Evolutionary conservation across 371 early-diverging fungal genomes (phyloP).

Genomic region (Rhizomucor pusillus): DNA sequence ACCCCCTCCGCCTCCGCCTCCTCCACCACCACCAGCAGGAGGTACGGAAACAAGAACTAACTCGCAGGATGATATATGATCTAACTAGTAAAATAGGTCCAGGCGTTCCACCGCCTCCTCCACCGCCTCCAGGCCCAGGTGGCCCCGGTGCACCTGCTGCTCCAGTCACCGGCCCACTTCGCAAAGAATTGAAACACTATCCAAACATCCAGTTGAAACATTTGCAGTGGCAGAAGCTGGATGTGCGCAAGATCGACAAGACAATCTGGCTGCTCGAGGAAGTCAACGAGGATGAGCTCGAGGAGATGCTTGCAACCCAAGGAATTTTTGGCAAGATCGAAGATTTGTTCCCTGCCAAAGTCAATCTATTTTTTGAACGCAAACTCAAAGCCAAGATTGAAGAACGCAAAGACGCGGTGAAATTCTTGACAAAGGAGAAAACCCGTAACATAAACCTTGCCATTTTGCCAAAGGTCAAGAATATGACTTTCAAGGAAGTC

Average conservation of each 20-base stretch:
- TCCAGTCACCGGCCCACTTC: conserved; percentile 9
- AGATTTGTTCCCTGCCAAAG: conserved; percentile 39
- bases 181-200: conserved; percentile 40
- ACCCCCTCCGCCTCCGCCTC: conserved; percentile 16
- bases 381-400: conserved; percentile 28
- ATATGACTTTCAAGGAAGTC: conserved; percentile 16
- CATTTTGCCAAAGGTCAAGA: conserved; percentile 20
- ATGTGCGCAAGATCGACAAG: conserved; percentile 32
- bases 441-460: conserved; percentile 31
- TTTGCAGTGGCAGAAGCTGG: conserved; percentile 48
- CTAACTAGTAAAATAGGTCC: neutral
- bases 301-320: conserved; percentile 28
- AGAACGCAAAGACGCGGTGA: conserved; percentile 37
- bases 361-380: conserved; percentile 38
- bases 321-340: conserved; percentile 41
- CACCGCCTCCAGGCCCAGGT: conserved; percentile 20
- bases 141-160: conserved; percentile 12
- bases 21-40: neutral
- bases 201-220: conserved; percentile 44
- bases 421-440: conserved; percentile 42
- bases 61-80: neutral
- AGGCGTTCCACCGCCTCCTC: conserved; percentile 23
- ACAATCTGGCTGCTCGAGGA: conserved; percentile 37
- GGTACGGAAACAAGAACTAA: conserved; percentile 1
- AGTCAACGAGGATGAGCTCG: conserved; percentile 33